Percentiles rank a stretch among this genome's conserved stretches.
These are phyloP conservation scores for Scheffersomyces illinoinensis DNA, from an alignment of 1,139 yeast species.

Conservation along the genomic window DNA sequence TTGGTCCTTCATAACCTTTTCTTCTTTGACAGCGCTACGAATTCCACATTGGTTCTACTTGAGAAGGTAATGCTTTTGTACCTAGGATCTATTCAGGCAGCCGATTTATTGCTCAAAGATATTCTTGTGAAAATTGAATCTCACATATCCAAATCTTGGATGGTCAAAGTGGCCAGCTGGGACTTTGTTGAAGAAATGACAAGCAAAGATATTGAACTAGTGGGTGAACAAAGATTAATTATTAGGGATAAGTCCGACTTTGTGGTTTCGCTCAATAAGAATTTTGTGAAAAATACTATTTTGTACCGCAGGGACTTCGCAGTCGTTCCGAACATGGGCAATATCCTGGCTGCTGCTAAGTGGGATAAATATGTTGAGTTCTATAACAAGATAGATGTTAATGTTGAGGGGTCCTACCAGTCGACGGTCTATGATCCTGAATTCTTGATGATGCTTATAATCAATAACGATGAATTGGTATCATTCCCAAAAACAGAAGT, in stretches of 20 bases:
- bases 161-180: slow-evolving; percentile 62
- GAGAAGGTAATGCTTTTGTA: slow-evolving; percentile 53
- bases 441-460: slow-evolving; percentile 54
- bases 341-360: slow-evolving; percentile 1
- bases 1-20: slow-evolving; percentile 47
- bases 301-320: slow-evolving; percentile 13
- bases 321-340: slow-evolving; percentile 1
- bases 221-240: slow-evolving; percentile 48
- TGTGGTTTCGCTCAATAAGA: slow-evolving; percentile 56
- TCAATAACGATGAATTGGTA: slow-evolving; percentile 65
- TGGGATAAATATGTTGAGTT: slow-evolving; percentile 26
- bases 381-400: slow-evolving; percentile 13
- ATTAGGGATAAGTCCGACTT: slow-evolving; percentile 48
- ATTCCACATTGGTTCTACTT: slow-evolving; percentile 49
- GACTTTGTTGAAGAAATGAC: slow-evolving; percentile 51
- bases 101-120: slow-evolving; percentile 62
- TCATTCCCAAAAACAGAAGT: slow-evolving; percentile 27
- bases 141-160: slow-evolving; percentile 54
- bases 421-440: slow-evolving; percentile 57
- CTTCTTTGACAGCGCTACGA: slow-evolving; percentile 44
- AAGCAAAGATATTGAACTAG: slow-evolving; percentile 41
- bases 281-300: slow-evolving; percentile 50
- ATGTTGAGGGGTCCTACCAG: slow-evolving; percentile 17
- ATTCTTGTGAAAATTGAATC: slow-evolving; percentile 61
- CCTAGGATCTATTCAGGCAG: slow-evolving; percentile 59